Evolutionary conservation across 768 basidiomycete species (phyloP), one percentile per base, ranked within the genome.

Genomic region (Serendipita vermifera): DNA sequence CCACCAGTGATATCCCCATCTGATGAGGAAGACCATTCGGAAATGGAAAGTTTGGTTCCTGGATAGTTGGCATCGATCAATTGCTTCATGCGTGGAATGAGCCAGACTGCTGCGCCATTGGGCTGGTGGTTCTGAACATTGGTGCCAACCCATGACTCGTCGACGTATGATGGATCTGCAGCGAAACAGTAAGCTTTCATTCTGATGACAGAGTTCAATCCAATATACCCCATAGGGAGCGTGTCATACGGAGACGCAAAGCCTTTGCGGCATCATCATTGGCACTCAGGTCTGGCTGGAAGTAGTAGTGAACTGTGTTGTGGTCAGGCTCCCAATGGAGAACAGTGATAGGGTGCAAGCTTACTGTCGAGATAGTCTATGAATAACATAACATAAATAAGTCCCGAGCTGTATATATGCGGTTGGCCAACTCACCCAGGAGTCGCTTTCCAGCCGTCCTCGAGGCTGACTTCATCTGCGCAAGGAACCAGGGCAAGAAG

Each of bases 401-500:
- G n/a, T 36, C 35, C 35, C n/a, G 35, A 36, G 9, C 35, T 9
- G 9, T 36, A n/a, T 36, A 9, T 36, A n/a, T 36, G 35, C n/a
- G n/a, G n/a, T n/a, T n/a, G n/a, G n/a, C n/a, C 9, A n/a, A 27
- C 46, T 24, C 27, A 51, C 46, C 46, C n/a, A 79, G 65, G 22
- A 77, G 65, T 11, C 77, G 67, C 59, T 73, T 69, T 2, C 74
- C 72, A 9, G 64, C 58, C 1, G 57, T 64, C 6, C 59, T 61
- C 38, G 72, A 71, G 2, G 67, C 66, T 5, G 66, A 59, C 33
- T 72, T 70, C 76, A 79, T 77, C 64, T 78, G 66, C 14, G 63
- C 48, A 46, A 79, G 67, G 73, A 79, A 77, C 77, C 77, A 79
- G 13, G 77, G 77, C 4, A 79, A 55, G 69, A 77, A 79, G 62